Evolutionary conservation across 306 rosid genomes (phyloP).

Genomic region (Gastrolobium bilobum): DNA sequence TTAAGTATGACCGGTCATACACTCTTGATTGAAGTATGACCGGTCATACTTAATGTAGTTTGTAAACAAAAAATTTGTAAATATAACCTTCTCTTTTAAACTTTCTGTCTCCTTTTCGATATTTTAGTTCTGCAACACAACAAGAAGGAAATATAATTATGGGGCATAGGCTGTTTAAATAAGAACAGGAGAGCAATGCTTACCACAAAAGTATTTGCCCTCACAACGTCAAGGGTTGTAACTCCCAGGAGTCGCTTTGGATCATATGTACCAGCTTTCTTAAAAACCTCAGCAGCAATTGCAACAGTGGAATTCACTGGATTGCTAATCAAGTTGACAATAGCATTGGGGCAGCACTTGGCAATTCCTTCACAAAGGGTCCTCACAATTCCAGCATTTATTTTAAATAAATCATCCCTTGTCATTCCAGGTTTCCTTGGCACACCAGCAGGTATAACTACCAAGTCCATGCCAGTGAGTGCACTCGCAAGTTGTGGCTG

Average conservation of each 20-base stretch:
- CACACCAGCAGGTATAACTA: conserved; percentile 91
- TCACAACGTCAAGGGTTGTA: conserved; percentile 87
- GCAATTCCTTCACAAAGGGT: conserved; percentile 90
- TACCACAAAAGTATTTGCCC: conserved; percentile 98
- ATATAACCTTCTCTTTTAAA: too few relatives aligned
- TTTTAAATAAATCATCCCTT: conserved; percentile 92
- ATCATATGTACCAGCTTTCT: conserved; percentile 90
- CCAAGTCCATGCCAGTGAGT: conserved; percentile 89
- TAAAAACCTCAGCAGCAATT: conserved; percentile 95
- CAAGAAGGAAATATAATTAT: conserved; percentile 17
- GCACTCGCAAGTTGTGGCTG: conserved; percentile 88
- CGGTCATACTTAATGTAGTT: too few relatives aligned
- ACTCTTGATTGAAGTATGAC: too few relatives aligned
- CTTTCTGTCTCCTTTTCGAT: background rate
- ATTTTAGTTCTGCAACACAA: conserved; percentile 8
- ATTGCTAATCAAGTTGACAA: conserved; percentile 96
- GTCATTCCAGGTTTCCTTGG: conserved; percentile 99
- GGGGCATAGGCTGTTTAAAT: conserved; percentile 1
- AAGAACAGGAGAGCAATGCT: conserved; percentile 35
- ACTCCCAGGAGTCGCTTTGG: conserved; percentile 95
- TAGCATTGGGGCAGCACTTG: conserved; percentile 81
- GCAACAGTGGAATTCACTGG: conserved; percentile 97
- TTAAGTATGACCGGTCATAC: too few relatives aligned
- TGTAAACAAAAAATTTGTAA: too few relatives aligned
- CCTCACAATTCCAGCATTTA: conserved; percentile 94